These are phyloP conservation scores for Saturnispora saitoi DNA, from an alignment of 805 yeast genomes.

Conservation along the genomic window DNA sequence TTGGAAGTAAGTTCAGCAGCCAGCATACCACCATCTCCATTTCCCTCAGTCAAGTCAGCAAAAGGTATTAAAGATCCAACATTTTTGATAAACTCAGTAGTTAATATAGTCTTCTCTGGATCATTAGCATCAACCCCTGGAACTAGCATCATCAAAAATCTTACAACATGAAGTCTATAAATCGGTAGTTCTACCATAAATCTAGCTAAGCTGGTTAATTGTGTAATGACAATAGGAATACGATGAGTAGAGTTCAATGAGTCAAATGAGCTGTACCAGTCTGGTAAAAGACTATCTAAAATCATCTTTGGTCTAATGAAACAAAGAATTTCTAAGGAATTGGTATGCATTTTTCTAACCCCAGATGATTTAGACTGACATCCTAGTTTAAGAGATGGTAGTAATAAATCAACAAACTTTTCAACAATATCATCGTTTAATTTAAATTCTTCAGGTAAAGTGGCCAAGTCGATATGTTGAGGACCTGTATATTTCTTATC, in stretches of 20 bases:
- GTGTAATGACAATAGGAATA: conserved; percentile 60
- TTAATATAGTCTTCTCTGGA: conserved; percentile 56
- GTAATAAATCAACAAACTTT: conserved; percentile 31
- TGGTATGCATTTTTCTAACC: conserved; percentile 48
- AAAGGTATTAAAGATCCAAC: conserved; percentile 69
- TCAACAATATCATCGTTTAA: conserved; percentile 18
- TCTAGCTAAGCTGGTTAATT: conserved; percentile 56
- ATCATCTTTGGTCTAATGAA: conserved; percentile 49
- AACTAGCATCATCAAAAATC: conserved; percentile 58
- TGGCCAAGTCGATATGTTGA: conserved; percentile 2
- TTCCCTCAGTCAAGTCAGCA: conserved; percentile 43
- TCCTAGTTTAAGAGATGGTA: conserved; percentile 55
- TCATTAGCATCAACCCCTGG: conserved; percentile 90
- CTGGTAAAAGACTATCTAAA: conserved; percentile 48
- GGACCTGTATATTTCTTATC: conserved; percentile 24
- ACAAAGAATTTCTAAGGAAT: conserved; percentile 54
- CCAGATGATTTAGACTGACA: conserved; percentile 65
- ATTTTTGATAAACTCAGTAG: conserved; percentile 61
- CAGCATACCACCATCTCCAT: conserved; percentile 30
- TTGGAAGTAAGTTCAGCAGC: conserved; percentile 54
- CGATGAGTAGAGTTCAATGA: conserved; percentile 72
- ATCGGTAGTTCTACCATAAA: conserved; percentile 55
- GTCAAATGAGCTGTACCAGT: conserved; percentile 66
- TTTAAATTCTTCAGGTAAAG: conserved; percentile 20
- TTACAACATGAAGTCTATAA: conserved; percentile 70